Percentiles rank a stretch among this genome's conserved stretches.
These are phyloP conservation scores for Mentha longifolia DNA, from an alignment of 257 asterid genomes.

Conservation along the genomic window DNA sequence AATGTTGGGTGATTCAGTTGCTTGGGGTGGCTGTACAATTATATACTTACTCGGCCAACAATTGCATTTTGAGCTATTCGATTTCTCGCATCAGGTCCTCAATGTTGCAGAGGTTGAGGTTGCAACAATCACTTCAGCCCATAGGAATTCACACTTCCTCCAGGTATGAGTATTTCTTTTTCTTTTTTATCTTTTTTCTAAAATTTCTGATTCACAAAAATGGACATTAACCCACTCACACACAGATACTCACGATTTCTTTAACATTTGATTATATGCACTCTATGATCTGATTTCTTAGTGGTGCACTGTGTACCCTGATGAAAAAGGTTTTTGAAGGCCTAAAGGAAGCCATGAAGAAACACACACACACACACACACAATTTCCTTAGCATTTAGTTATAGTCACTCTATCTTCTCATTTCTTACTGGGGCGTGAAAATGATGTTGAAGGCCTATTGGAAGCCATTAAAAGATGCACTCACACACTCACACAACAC, in stretches of 20 bases:
- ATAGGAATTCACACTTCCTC: constrained; percentile 55
- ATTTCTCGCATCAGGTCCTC: constrained; percentile 96
- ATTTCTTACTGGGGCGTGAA: constrained; percentile 6
- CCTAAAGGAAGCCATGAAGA: constrained; percentile 85
- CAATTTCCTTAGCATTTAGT: background rate
- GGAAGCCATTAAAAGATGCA: constrained; percentile 79
- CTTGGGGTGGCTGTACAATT: constrained; percentile 98
- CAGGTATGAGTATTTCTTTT: constrained; percentile 47
- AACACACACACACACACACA: constrained; percentile 14
- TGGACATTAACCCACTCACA: background rate
- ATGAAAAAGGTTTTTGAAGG: constrained; percentile 59
- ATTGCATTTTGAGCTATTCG: constrained; percentile 88
- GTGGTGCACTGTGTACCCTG: constrained; percentile 7
- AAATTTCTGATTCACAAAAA: background rate
- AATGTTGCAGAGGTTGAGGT: constrained; percentile 92
- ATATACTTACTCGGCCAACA: constrained; percentile 96
- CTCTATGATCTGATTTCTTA: constrained; percentile 14
- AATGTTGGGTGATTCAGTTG: constrained; percentile 88
- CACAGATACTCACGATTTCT: background rate
- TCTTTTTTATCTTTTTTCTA: background rate
- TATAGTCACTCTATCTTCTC: background rate
- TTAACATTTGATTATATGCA: background rate
- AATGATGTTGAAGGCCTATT: constrained; percentile 47
- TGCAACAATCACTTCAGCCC: constrained; percentile 57
- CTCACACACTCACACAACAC: background rate